A percentile compares a stretch with the other conserved stretches of the same genome.
These are phyloP conservation scores for Camillea tinctor DNA, from an alignment of 2,329 filamentous ascomycete genomes.

Conservation along the genomic window DNA sequence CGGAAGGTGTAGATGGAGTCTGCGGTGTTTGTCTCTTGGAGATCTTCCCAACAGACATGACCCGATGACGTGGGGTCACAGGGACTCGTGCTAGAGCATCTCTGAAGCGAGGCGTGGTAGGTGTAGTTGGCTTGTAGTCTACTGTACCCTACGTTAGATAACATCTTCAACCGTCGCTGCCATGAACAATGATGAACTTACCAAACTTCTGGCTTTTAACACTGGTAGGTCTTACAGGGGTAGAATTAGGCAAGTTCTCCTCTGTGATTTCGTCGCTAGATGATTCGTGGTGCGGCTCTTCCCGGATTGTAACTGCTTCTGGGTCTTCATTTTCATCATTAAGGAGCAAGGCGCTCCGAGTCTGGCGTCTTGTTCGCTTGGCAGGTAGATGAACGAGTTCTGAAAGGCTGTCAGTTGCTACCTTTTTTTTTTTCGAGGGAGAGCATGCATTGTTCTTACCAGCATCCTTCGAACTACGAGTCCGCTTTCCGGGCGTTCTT, in stretches of 20 bases:
- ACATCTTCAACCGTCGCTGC: neutral
- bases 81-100: constrained; percentile 73
- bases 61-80: constrained; percentile 78
- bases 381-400: constrained; percentile 35
- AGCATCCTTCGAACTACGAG: constrained; percentile 36
- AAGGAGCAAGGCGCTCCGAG: constrained; percentile 44
- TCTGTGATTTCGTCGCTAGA: constrained; percentile 39
- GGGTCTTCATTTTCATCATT: constrained; percentile 70
- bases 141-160: constrained; percentile 18
- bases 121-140: constrained; percentile 57
- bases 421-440: constrained; percentile 7
- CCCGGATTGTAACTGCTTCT: constrained; percentile 37
- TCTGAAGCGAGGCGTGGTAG: constrained; percentile 73
- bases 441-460: constrained; percentile 31
- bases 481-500: constrained; percentile 47
- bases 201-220: constrained; percentile 18
- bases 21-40: constrained; percentile 77
- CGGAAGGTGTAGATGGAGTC: constrained; percentile 68
- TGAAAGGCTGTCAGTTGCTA: constrained; percentile 20
- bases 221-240: constrained; percentile 19
- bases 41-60: constrained; percentile 72
- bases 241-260: constrained; percentile 23
- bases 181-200: constrained; percentile 5
- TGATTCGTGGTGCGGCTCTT: constrained; percentile 44
- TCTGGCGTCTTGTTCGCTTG: constrained; percentile 48